phyloP scores from a whole-genome alignment of 202 grass and related monocot genomes.

The Setaria viridis region DNA sequence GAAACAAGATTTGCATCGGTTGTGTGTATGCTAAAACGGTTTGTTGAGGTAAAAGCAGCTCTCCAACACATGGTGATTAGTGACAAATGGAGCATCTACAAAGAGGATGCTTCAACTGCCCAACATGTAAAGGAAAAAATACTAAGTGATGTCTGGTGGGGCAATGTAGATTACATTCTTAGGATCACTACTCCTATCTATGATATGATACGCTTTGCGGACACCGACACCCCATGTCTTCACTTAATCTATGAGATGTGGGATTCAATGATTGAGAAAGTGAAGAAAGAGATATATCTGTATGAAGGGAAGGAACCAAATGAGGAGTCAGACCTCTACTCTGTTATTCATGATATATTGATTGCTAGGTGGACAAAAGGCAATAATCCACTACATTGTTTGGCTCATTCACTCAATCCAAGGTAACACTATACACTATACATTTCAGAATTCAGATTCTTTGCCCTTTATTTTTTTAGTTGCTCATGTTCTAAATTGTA shows the following conservation, averaged over 20 bases:
- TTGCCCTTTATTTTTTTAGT: no score
- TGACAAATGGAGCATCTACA: background rate
- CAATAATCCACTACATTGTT: no score
- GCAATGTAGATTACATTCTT: background rate
- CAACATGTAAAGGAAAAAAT: background rate
- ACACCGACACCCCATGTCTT: background rate
- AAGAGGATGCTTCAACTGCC: background rate
- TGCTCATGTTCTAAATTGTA: background rate
- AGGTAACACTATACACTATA: no score
- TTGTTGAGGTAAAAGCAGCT: background rate
- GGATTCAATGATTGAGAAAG: no score
- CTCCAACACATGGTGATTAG: background rate
- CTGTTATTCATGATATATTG: background rate
- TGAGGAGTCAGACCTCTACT: no score
- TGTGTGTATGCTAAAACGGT: background rate
- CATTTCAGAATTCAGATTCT: no score
- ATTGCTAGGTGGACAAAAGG: slow-evolving; percentile 1
- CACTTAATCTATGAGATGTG: no score
- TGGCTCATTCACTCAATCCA: no score
- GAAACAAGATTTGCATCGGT: no score
- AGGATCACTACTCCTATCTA: background rate
- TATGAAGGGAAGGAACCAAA: background rate
- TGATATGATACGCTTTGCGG: background rate
- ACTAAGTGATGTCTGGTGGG: background rate
- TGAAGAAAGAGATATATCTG: no score